Evolutionary conservation across 805 yeast species (phyloP), one percentile per base, ranked within the genome.

Genomic region (Saccharomyces paradoxus): DNA sequence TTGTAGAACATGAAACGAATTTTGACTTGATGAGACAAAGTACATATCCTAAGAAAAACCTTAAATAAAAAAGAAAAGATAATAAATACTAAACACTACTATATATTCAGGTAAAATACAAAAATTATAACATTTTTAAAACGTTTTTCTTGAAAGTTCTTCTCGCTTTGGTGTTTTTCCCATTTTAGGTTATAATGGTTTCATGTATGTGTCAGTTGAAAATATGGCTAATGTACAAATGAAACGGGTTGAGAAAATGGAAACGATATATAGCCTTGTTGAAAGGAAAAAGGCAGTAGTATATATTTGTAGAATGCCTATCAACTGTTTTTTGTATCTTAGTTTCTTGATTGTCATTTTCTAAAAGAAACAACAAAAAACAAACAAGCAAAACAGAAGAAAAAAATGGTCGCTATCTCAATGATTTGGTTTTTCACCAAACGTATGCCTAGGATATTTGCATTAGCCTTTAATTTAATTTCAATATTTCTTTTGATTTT

Each of bases 401-500:
- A 21, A 17, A 37, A 37, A 6, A 37, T 37, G 44, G 44, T 37
- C 12, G 60, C 9, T 44, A 17, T 37, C 17, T 37, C 63, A 22
- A 32, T 59, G 5, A 44, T 57, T 1, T 67, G 70, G 66, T 64
- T 61, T 46, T 55, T 63, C 17, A 44, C 73, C 24, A 74, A 72
- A 55, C 71, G 70, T 53, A 65, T 71, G 56, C 80, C 82, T n/a
- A 75, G 78, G 51, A 57, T 76, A 14, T 53, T 77, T 22, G 66
- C 75, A 46, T 57, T 78, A 9, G 31, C 76, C 0, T 59, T 79
- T 2, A 71, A 80, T 37, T 68, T 83, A 56, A 76, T 82, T 21
- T 63, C 79, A 0, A 70, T 77, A 2, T 77, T 82, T 55, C 66
- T 85, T 5, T 66, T 83, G 21, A 73, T 81, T 0, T 84, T 82